Conservation (phyloP, 768 basidiomycete species). For the Pluteus cervinus region DNA sequence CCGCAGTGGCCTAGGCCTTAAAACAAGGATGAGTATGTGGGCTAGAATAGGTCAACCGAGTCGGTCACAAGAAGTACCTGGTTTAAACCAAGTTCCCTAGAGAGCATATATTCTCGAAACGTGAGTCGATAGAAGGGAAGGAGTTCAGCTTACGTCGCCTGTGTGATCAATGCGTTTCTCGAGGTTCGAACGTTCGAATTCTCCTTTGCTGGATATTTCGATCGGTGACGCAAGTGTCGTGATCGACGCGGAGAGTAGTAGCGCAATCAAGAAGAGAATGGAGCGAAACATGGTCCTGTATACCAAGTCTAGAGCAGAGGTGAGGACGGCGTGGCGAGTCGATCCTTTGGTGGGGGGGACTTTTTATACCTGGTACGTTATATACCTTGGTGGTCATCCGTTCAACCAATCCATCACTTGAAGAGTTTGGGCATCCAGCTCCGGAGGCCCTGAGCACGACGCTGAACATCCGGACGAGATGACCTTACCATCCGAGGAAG, state of each 20-base stretch:
- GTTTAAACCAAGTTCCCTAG: slow-evolving; percentile 67
- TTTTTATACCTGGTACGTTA: too few relatives aligned
- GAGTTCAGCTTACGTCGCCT: slow-evolving; percentile 43
- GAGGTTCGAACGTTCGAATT: slow-evolving; percentile 25
- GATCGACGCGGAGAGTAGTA: slow-evolving; percentile 40
- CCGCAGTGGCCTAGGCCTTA: slow-evolving; percentile 61
- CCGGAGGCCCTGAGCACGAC: too few relatives aligned
- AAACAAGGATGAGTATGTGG: slow-evolving; percentile 4
- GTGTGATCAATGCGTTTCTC: slow-evolving; percentile 46
- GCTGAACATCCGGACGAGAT: too few relatives aligned
- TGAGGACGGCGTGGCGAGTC: slow-evolving; percentile 2
- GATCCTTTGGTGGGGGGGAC: too few relatives aligned
- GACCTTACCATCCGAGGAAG: too few relatives aligned
- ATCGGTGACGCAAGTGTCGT: slow-evolving; percentile 41
- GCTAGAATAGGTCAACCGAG: slow-evolving; percentile 7
- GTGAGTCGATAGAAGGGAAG: slow-evolving; percentile 1
- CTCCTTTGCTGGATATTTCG: slow-evolving; percentile 26
- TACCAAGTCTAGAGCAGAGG: slow-evolving; percentile 5
- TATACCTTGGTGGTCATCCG: too few relatives aligned
- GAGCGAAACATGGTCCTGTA: slow-evolving; percentile 32
- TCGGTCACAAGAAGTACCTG: slow-evolving; percentile 24
- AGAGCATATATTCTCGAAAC: slow-evolving; percentile 9
- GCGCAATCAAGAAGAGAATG: slow-evolving; percentile 25
- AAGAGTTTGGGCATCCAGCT: too few relatives aligned
- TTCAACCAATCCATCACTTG: too few relatives aligned